A percentile compares a stretch with the other conserved stretches of the same genome.
These are phyloP conservation scores for Tephrocybe sp. DNA, from an alignment of 768 basidiomycete genomes.

Conservation along the genomic window DNA sequence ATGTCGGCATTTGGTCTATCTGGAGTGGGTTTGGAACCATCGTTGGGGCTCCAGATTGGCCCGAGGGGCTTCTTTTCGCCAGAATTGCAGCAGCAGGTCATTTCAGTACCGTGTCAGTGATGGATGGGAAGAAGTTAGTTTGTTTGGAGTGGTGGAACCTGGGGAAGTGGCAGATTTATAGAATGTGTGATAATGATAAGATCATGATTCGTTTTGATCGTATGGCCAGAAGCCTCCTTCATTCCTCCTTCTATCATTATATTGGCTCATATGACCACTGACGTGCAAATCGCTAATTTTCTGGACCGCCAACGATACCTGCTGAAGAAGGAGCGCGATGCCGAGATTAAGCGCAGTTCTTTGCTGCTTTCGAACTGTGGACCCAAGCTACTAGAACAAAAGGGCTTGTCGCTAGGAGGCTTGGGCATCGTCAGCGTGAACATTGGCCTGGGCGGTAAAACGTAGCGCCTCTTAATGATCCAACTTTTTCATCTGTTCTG, in stretches of 20 bases:
- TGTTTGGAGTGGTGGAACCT: not conserved
- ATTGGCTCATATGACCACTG: conserved; percentile 25
- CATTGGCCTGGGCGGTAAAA: conserved; percentile 91
- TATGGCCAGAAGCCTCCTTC: too few relatives aligned
- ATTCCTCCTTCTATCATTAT: not conserved
- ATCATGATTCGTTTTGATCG: not conserved
- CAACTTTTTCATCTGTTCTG: conserved; percentile 11
- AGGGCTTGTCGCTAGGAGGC: conserved; percentile 76
- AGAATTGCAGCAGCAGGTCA: conserved; percentile 16
- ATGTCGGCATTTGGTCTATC: conserved; percentile 30
- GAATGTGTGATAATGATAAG: not conserved
- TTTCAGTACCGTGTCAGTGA: not conserved
- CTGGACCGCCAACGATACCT: conserved; percentile 66
- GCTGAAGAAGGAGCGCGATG: conserved; percentile 68
- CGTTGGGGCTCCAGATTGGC: conserved; percentile 43
- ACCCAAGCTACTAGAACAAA: conserved; percentile 82
- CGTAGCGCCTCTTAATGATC: conserved; percentile 42
- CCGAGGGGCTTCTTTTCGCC: conserved; percentile 4
- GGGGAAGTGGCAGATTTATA: not conserved
- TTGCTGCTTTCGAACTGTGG: conserved; percentile 81
- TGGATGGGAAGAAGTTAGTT: not conserved
- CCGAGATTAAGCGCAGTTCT: conserved; percentile 81
- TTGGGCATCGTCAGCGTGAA: conserved; percentile 70
- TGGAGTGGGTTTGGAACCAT: conserved; percentile 27
- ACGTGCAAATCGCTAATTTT: conserved; percentile 49